These are phyloP conservation scores for Seiridium unicorne DNA, from an alignment of 2,329 filamentous ascomycete species.

Conservation along the genomic window DNA sequence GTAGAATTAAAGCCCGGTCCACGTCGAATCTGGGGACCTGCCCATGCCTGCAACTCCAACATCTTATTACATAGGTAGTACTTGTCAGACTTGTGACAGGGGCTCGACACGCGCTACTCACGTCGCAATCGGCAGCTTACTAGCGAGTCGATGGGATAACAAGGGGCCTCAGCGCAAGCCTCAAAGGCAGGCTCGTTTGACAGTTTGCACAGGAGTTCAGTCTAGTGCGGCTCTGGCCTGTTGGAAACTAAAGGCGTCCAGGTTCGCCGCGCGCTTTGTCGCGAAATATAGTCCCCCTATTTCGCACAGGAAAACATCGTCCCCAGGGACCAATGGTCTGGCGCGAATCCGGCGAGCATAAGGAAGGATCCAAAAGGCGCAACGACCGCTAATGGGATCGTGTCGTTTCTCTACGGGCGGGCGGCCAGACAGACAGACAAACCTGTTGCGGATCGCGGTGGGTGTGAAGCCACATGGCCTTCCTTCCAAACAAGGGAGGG, in stretches of 20 bases:
- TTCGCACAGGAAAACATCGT: not conserved
- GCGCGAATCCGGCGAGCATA: not conserved
- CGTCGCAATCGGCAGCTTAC: not conserved
- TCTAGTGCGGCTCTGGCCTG: not conserved
- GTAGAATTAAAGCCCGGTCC: no score
- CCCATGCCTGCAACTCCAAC: no score
- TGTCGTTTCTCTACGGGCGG: not conserved
- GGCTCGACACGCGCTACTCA: no score
- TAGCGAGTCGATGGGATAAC: not conserved
- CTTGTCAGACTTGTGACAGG: no score
- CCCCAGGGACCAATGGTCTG: not conserved
- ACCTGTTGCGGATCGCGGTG: not conserved
- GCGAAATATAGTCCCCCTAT: not conserved
- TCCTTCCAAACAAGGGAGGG: not conserved
- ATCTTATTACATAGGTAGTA: no score
- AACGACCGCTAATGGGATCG: slow-evolving; percentile 3
- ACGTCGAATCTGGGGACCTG: no score
- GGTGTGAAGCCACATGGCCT: not conserved
- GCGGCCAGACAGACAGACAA: not conserved
- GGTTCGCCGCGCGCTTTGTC: not conserved
- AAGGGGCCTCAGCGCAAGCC: not conserved
- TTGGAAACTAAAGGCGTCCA: not conserved
- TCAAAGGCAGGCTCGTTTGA: not conserved
- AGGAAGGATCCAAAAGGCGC: slow-evolving; percentile 2
- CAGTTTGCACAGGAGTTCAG: not conserved